Evolutionary conservation across 78 protist genomes (phyloP), one percentile per base, ranked within the genome.

Genomic region (Monosiga brevicollis): DNA sequence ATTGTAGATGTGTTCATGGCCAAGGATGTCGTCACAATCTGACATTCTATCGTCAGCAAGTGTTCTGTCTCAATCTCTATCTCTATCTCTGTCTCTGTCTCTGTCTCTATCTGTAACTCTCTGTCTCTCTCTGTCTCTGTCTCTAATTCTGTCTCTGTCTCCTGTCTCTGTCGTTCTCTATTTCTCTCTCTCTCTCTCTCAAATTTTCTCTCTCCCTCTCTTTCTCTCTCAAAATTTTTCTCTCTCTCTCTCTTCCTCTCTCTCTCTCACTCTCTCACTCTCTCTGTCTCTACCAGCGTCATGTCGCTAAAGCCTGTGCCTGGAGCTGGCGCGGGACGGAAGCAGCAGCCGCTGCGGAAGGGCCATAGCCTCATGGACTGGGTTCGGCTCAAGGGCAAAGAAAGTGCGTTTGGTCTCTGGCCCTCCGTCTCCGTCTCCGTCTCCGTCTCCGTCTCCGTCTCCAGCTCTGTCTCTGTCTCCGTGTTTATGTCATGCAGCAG

Each of bases 301-400:
- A n/a, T n/a, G n/a, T n/a, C n/a, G n/a, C n/a, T n/a, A n/a, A n/a
- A n/a, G n/a, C n/a, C n/a, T n/a, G 62, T 49, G 15, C 6, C 62
- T 20, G 62, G 62, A 6, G 62, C 62, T 49, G 62, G 62, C 15
- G 62, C 62, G 29, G 62, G 62, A 49, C 6, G 62, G 62, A 6
- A 20, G 62, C 34, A 79, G 83, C 37, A 42, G 25, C 40, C 83
- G 36, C 72, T 79, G 39, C 24, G 34, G 38, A 55, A 55, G 6
- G 83, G 83, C 15, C 26, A 43, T 32, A 42, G 83, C 41, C 24
- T 79, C 73, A 79, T 79, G 83, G 83, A 79, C 73, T 79, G 83
- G 83, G 83, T 79, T 34, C 38, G 23, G 83, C 23, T 79, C 42
- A 42, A 42, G 54, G 23, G 22, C 76, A 25, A 43, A 72, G 22